Evolutionary conservation across 129 eudicot species (phyloP), one percentile per base, ranked within the genome.

Genomic region (Solidago caesia): DNA sequence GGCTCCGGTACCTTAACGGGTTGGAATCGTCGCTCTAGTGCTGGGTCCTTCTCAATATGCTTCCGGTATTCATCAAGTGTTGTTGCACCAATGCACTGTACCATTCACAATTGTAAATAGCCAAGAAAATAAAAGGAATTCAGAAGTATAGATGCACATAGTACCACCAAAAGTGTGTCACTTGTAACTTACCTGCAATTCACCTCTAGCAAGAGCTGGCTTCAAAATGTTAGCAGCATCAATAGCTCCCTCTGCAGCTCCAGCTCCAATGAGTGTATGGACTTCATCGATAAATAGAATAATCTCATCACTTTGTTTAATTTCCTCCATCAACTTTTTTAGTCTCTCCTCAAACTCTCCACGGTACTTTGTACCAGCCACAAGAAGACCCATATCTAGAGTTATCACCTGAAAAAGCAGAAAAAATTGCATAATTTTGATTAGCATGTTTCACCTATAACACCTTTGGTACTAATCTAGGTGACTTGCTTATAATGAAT

Each of bases 1-100:
- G 97, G 97, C 73, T 91, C 97, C 5, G 97, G 97, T 39, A 91
- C 97, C 82, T 83, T 91, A 13, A 91, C 97, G 8, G 97, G 97
- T 74, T 91, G 97, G 70, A 91, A 91, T 67, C 97, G 75, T 81
- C 97, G 83, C 82, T 91, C 97, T 10, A 91, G 15, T 12, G 97
- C 97, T 1, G 97, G 96, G 77, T 91, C 97, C 74, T 91, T 91
- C 82, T 91, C 97, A 48, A 91, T 91, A 74, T 91, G 96, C 80
- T 91, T 91, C 46, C 97, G 71, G 88, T 91, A 91, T 44, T 91
- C 97, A 73, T 91, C 97, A 13, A 91, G 96, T 51, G 97, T 91
- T 12, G 97, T 91, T 66, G 97, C 97, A 61, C 97, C 97, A 82
- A 91, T 89, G 77, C 97, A 91, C 97, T 91, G 87, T 48, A 58